These are phyloP conservation scores for Zopfia rhizophila DNA, from an alignment of 2,329 filamentous ascomycete genomes.

Conservation along the genomic window DNA sequence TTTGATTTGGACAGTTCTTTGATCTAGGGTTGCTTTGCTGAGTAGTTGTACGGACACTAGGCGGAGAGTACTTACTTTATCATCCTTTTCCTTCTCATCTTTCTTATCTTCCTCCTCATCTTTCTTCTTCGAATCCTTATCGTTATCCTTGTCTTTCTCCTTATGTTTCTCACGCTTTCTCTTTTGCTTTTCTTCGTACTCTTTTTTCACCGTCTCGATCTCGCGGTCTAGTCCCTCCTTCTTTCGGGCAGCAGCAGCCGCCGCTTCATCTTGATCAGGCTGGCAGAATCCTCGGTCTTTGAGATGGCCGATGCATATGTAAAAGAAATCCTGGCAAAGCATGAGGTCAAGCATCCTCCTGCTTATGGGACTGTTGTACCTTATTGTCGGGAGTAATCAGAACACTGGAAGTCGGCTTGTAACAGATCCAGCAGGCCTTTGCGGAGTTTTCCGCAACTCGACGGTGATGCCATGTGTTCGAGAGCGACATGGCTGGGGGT, in stretches of 20 bases:
- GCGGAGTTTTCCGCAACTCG: constrained; percentile 85
- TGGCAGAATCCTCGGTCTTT: constrained; percentile 84
- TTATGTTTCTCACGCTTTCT: constrained; percentile 65
- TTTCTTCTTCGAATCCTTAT: constrained; percentile 61
- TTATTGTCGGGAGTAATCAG: constrained; percentile 90
- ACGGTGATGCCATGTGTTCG: constrained; percentile 85
- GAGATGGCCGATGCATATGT: constrained; percentile 84
- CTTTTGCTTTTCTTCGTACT: constrained; percentile 64
- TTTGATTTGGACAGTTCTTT: constrained; percentile 61
- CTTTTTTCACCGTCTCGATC: constrained; percentile 61
- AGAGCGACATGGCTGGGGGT: constrained; percentile 56
- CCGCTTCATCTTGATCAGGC: constrained; percentile 76
- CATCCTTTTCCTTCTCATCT: constrained; percentile 71
- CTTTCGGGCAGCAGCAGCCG: constrained; percentile 65
- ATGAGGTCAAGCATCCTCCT: constrained; percentile 15
- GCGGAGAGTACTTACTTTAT: constrained; percentile 58
- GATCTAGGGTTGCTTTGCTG: constrained; percentile 43
- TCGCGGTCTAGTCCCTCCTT: constrained; percentile 60
- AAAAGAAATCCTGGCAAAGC: constrained; percentile 80
- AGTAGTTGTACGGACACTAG: background rate
- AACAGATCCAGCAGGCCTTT: constrained; percentile 91
- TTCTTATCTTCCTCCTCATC: constrained; percentile 72
- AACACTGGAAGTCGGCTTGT: constrained; percentile 86
- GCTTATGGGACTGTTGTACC: constrained; percentile 60
- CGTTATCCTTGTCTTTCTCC: constrained; percentile 56